Percentiles rank a stretch among this genome's conserved stretches.
phyloP scores from a whole-genome alignment of 305 asterid genomes.

The Euphrasia arctica region DNA sequence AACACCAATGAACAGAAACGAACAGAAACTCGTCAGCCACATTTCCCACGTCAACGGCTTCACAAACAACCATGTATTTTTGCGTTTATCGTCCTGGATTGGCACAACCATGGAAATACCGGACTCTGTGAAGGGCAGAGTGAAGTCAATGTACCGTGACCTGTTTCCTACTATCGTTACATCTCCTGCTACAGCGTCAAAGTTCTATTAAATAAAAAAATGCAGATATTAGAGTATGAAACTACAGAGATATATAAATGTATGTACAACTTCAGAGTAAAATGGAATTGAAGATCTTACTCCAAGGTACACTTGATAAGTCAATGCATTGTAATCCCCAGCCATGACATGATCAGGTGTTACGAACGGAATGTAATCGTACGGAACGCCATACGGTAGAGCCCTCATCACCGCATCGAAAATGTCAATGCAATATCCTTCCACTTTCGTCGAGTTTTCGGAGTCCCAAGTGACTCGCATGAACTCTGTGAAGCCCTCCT shows the following conservation, averaged over 20 bases:
- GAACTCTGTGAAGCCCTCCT: constrained; percentile 32
- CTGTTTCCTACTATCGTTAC: constrained; percentile 54
- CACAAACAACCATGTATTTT: constrained; percentile 30
- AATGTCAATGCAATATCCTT: constrained; percentile 41
- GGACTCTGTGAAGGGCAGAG: constrained; percentile 61
- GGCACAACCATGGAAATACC: constrained; percentile 60
- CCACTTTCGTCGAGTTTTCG: constrained; percentile 20
- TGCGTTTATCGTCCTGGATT: constrained; percentile 28
- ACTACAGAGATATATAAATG: not conserved
- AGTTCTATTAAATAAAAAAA: constrained; percentile 18
- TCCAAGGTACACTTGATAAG: constrained; percentile 45
- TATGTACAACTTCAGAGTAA: not conserved
- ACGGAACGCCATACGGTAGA: constrained; percentile 36
- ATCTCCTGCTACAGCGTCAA: constrained; percentile 62
- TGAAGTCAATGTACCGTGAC: constrained; percentile 54
- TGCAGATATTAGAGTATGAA: constrained; percentile 5
- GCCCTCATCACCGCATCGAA: constrained; percentile 44
- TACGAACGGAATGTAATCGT: constrained; percentile 40
- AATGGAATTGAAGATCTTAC: constrained; percentile 28
- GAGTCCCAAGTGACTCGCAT: constrained; percentile 29
- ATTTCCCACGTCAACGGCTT: constrained; percentile 54
- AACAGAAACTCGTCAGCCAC: constrained; percentile 41
- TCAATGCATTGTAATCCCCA: constrained; percentile 40
- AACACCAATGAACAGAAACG: constrained; percentile 41
- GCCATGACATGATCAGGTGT: constrained; percentile 14